Evolutionary conservation across 1,284 basidiomycete genomes (phyloP), one percentile per base, ranked within the genome.

Genomic region (Pterula multifida): DNA sequence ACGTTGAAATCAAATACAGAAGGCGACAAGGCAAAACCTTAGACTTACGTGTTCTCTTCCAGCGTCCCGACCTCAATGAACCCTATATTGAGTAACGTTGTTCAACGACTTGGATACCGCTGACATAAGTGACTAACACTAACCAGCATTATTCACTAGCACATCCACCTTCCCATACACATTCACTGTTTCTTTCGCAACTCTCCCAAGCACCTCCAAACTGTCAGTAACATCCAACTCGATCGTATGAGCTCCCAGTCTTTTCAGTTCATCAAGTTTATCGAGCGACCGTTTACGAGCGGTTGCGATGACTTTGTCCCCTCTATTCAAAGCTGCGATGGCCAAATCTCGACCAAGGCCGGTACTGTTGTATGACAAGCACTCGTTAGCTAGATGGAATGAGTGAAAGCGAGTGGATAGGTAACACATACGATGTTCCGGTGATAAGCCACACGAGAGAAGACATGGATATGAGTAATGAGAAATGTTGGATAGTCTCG

Each of bases 241-340:
- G n/a, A 42, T 42, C 9, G 39, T 17, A 19, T n/a, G n/a, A 6
- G n/a, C 39, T 19, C 21, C 21, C 9, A n/a, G 21, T 42, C 4
- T 22, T 19, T 42, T 42, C 9, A 42, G 39, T 11, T 42, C 39
- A 19, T 42, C 39, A 6, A 42, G 39, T 19, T 42, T 42, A 17
- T 19, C n/a, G n/a, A 42, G 39, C 6, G 39, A 42, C n/a, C 56
- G 42, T 51, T 47, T 13, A 52, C 52, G 49, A 25, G 52, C 50
- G 3, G 52, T 53, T n/a, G 52, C 52, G 17, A 53, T 53, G 45
- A 53, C 52, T 19, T 48, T 23, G 36, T 53, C 48, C 9, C 51
- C 48, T 25, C 51, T 36, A 13, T 50, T 36, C 13, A 52, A 26
- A 35, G 51, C 51, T n/a, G 51, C 49, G 24, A 50, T 19, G 44